Evolutionary conservation across 2,329 filamentous ascomycete species (phyloP).

Genomic region (Scytalidium sp.): DNA sequence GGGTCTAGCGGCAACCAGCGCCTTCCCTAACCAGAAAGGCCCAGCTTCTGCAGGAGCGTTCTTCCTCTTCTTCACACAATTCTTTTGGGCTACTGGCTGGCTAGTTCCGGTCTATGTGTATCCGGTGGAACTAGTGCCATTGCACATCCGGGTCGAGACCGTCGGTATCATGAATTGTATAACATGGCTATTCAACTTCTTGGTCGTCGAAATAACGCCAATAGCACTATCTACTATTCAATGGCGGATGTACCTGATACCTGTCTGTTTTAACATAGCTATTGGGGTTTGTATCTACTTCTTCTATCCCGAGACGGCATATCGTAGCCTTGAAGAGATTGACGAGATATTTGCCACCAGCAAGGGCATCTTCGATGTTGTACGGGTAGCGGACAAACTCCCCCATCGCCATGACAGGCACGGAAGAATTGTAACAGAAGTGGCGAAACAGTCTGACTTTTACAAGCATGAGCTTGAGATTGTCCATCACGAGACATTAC

Average conservation of each 20-base stretch:
- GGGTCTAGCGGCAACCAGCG: slow-evolving; percentile 19
- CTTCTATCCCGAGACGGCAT: slow-evolving; percentile 15
- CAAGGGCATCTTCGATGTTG: background rate
- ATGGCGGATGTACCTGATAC: slow-evolving; percentile 42
- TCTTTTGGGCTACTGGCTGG: slow-evolving; percentile 55
- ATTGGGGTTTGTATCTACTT: slow-evolving; percentile 47
- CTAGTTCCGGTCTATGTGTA: slow-evolving; percentile 57
- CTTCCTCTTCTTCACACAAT: slow-evolving; percentile 57
- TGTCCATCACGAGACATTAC: too few relatives aligned
- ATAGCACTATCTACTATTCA: slow-evolving; percentile 37
- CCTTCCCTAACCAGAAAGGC: background rate
- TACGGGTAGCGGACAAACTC: background rate
- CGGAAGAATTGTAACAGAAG: background rate
- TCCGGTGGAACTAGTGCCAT: slow-evolving; percentile 52
- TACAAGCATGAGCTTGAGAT: background rate
- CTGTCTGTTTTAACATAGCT: slow-evolving; percentile 35
- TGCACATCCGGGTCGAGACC: slow-evolving; percentile 42
- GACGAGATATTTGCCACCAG: background rate
- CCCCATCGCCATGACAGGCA: background rate
- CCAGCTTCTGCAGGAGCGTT: slow-evolving; percentile 32
- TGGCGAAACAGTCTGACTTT: background rate
- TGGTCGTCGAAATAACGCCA: slow-evolving; percentile 30
- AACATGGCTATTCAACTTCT: slow-evolving; percentile 44
- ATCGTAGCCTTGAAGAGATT: slow-evolving; percentile 9
- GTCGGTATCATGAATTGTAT: slow-evolving; percentile 38